Evolutionary conservation across 257 asterid genomes (phyloP), one percentile per base, ranked within the genome.

Genomic region (Thymus mandschuricus): DNA sequence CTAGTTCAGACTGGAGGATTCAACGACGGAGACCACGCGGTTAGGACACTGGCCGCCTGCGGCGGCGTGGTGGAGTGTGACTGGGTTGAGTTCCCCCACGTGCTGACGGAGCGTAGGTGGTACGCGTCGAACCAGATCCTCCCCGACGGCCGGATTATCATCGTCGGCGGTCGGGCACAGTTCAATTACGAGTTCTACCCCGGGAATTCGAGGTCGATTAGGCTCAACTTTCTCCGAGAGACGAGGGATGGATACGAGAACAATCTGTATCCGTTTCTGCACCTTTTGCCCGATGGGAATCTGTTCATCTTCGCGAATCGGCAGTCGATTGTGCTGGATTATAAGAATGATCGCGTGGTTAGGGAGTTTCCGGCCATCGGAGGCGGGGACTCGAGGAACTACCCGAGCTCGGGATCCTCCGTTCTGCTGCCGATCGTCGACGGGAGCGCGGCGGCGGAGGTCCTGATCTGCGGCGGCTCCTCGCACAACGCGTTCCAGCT

Each of bases 401-500:
- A 91, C 70, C 97, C 97, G 10, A 87, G 91, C 79, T 68, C 95
- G 4, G 92, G 92, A 6, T 88, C 91, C 13, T 85, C 94, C 2
- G 85, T 88, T 0, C 50, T 88, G 55, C 90, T 91, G 62, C 94
- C 97, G 0, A 43, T 91, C 6, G 78, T 85, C 9, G 90, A 85
- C 10, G 28, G n/a, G 15, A 1, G 68, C 72, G 40, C 50, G 0
- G 60, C 75, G 30, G 80, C 79, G 0, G 88, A 91, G 73, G 76
- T 91, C 69, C 75, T 91, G 85, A 71, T 91, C 1, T 91, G 97
- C 45, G 96, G 97, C 1, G 97, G 96, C 5, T 82, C 96, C 0
- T 66, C 80, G 10, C 64, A 60, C 50, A 55, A 48, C 9, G 81
- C 95, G 6, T 80, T 71, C 66, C 59, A 8, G 45, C 64, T 46